Percentiles rank a stretch among this genome's conserved stretches.
Evolutionary conservation across 2,329 filamentous ascomycete genomes (phyloP).

Genomic region (Alternaria brassicae): DNA sequence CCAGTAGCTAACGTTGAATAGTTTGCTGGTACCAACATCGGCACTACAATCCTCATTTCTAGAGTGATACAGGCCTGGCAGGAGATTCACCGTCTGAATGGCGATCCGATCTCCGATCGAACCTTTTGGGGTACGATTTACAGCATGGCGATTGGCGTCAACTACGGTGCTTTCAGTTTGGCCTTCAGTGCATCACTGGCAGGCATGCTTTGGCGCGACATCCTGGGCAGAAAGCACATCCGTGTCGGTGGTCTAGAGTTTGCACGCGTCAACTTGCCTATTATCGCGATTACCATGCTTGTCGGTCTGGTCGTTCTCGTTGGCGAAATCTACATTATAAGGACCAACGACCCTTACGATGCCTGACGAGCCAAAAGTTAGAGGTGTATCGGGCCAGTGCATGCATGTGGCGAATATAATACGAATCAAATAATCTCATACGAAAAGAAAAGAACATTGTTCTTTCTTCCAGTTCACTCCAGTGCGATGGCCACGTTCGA

Average conservation of each 20-base stretch:
- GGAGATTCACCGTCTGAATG: constrained; percentile 60
- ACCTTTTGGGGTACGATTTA: constrained; percentile 79
- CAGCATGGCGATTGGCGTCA: constrained; percentile 73
- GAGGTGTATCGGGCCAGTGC: not conserved
- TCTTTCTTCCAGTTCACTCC: not conserved
- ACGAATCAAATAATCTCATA: not conserved
- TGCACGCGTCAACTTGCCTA: constrained; percentile 71
- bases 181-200: constrained; percentile 76
- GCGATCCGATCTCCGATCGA: constrained; percentile 64
- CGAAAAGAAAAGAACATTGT: not conserved
- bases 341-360: constrained; percentile 35
- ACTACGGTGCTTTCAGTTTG: constrained; percentile 76
- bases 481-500: not conserved
- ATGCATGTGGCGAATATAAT: not conserved
- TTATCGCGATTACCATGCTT: constrained; percentile 72
- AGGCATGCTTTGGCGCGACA: constrained; percentile 75
- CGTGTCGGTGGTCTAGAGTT: constrained; percentile 69
- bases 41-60: constrained; percentile 75
- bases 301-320: constrained; percentile 68
- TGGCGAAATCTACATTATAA: constrained; percentile 68
- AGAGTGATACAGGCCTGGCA: constrained; percentile 75
- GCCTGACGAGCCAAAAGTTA: not conserved
- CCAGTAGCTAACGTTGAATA: constrained; percentile 41
- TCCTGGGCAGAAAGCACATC: constrained; percentile 72
- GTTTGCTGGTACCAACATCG: constrained; percentile 81